phyloP scores from a whole-genome alignment of 2,329 filamentous ascomycete species.

The Trematosphaeria pertusa region DNA sequence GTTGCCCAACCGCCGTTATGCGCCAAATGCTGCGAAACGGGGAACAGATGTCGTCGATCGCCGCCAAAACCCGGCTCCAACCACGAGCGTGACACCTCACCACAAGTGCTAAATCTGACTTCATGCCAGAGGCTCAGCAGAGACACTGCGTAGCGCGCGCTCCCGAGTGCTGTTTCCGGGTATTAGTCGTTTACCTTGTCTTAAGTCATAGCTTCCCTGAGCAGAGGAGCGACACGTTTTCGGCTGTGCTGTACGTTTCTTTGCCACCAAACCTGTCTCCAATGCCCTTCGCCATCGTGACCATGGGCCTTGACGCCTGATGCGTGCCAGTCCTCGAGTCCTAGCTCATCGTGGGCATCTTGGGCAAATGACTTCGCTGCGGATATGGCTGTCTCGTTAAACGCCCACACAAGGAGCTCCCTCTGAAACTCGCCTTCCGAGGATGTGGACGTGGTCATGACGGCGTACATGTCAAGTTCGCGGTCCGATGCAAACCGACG shows the following conservation, averaged over 20 bases:
- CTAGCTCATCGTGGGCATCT: constrained; percentile 57
- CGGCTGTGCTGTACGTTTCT: constrained; percentile 64
- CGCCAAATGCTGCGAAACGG: constrained; percentile 26
- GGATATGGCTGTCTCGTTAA: constrained; percentile 57
- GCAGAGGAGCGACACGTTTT: constrained; percentile 68
- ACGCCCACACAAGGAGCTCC: constrained; percentile 72
- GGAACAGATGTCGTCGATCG: constrained; percentile 21
- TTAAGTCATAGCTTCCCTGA: constrained; percentile 55
- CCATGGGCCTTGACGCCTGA: constrained; percentile 51
- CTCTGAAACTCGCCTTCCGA: constrained; percentile 64
- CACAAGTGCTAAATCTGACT: constrained; percentile 14
- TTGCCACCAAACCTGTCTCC: constrained; percentile 72
- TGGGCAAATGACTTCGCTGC: constrained; percentile 64
- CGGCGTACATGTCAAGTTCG: constrained; percentile 65
- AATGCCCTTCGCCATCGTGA: constrained; percentile 47
- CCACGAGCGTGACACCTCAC: constrained; percentile 18
- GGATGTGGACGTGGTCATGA: constrained; percentile 72
- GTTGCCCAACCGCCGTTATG: constrained; percentile 35
- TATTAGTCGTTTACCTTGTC: constrained; percentile 3
- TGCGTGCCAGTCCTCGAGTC: constrained; percentile 63
- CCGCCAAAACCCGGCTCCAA: constrained; percentile 21
- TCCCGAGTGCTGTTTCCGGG: constrained; percentile 4
- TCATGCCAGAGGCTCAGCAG: constrained; percentile 9
- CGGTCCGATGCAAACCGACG: constrained; percentile 63
- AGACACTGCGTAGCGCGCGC: constrained; percentile 13